Base-by-base conservation (phyloP, 257 asterid species). In the Solanum sitiens region DNA sequence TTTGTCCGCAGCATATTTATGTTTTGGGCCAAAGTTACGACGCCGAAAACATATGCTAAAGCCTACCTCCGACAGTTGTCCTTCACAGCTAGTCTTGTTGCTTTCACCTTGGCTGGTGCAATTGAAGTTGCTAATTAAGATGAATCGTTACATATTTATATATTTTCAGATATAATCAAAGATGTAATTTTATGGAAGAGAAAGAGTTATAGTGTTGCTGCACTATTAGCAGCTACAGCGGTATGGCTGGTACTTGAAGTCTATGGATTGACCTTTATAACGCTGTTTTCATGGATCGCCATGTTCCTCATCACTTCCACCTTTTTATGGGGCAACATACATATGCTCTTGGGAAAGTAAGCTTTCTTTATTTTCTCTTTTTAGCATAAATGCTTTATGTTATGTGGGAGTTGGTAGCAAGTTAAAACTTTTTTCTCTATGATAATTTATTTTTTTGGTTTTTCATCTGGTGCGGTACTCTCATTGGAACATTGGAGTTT, bases 141-240 rank as follows among this genome's bases (percentile, higher is more conserved):
- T 7, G 7, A 27, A 16, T 44, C 25, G n/a, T 44, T 79, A n/a
- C 13, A 20, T 18, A 32, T 18, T 3, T 7, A 4, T 70, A 14
- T 32, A 9, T 42, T 74, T 25, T 79, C 92, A 90, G 98, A 89
- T 88, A 9, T 92, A 56, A 9, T 83, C 47, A 87, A 53, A 63
- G 98, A 94, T 86, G 33, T 94, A 39, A 50, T 91, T 6, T 59
- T 93, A 23, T 96, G 98, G 98, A 93, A 91, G 92, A 93, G 89
- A 74, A 95, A 91, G 89, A 72, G 84, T 18, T 65, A 79, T 18
- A 93, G 89, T 53, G 8, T 90, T 11, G 21, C 42, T n/a, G 40
- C 93, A 53, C 94, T 95, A 0, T 15, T 82, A 20, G 85, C 85
- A 32, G 92, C 96, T 8, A 92, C 98, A 0, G 91, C 92, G 0